Base-by-base conservation (phyloP, 768 basidiomycete species). In the Asterophora lycoperdoides region DNA sequence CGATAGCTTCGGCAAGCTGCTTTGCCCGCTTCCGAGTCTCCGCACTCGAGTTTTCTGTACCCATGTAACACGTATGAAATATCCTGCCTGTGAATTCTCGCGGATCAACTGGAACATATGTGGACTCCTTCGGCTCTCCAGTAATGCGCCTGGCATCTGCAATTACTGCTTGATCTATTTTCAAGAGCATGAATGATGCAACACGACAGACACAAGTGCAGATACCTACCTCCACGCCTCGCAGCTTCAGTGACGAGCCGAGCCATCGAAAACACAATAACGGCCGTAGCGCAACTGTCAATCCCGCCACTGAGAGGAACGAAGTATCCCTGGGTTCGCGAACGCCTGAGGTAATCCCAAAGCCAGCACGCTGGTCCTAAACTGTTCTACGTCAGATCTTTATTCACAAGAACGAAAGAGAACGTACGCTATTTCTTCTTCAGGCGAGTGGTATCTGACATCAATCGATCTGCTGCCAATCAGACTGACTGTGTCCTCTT, bases 61-160 rank as follows among this genome's bases (percentile, higher is more conserved):
- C 95, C 96, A 99, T 98, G 68, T 95, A 99, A 67, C 93, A 96
- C 0, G 94, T 95, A 65, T 98, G 94, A 73, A 99, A 95, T 46
- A 98, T 84, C 19, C 92, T 77, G 45, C 73, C 75, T 20, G 83
- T 81, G 58, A 97, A 93, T 62, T 98, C 96, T 39, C 76, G 80
- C 0, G 94, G 82, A 64, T 99, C 93, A 0, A 80, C 76, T 1
- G 96, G 95, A 20, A 92, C 59, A 62, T 97, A 98, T 1, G 68
- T 68, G 1, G 94, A 95, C 50, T 79, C 83, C 46, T 83, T 83
- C 0, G 85, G 75, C 62, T 95, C 91, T 4, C 94, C 92, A 0
- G 77, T 80, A 49, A 99, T 93, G 37, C 94, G 80, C 23, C 93
- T 75, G 0, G 94, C 95, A 64, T 99, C 96, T 1, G 75, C 72